Conservation (phyloP, 768 basidiomycete species). For the Tricholomella constricta region DNA sequence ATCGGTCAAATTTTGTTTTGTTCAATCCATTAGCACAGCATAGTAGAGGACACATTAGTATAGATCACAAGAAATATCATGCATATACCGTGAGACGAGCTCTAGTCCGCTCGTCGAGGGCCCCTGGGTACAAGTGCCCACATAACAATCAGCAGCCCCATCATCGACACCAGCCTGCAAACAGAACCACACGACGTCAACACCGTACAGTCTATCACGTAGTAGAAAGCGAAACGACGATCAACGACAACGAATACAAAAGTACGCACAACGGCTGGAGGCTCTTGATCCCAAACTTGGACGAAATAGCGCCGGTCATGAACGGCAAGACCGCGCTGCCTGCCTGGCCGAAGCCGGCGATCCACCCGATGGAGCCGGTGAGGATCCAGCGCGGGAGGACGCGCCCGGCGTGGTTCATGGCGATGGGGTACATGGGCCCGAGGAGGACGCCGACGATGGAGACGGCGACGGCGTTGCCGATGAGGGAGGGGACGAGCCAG, state of each 20-base stretch:
- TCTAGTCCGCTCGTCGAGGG: slow-evolving; percentile 18
- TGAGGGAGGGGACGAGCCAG: slow-evolving; percentile 69
- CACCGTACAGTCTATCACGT: too few species aligned
- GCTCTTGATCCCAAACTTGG: slow-evolving; percentile 58
- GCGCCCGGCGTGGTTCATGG: slow-evolving; percentile 69
- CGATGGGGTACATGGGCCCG: slow-evolving; percentile 77
- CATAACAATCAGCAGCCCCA: slow-evolving; percentile 56
- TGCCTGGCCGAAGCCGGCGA: slow-evolving; percentile 68
- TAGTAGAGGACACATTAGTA: too few species aligned
- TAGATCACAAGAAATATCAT: too few species aligned
- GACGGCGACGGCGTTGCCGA: slow-evolving; percentile 65
- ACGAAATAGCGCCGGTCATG: slow-evolving; percentile 68
- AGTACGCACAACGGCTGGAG: slow-evolving; percentile 62
- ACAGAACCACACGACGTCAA: not conserved
- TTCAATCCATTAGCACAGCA: too few species aligned
- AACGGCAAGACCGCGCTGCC: slow-evolving; percentile 76
- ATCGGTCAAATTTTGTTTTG: too few species aligned
- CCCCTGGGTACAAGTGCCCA: slow-evolving; percentile 53
- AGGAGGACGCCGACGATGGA: slow-evolving; percentile 66
- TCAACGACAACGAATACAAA: not conserved
- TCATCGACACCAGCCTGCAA: slow-evolving; percentile 58
- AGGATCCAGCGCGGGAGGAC: slow-evolving; percentile 74
- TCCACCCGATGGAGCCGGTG: slow-evolving; percentile 66
- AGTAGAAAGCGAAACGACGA: not conserved
- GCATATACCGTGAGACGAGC: too few species aligned